Percentiles rank a stretch among this genome's conserved stretches.
Conservation (phyloP, 805 yeast species). For the Candida verbasci region DNA sequence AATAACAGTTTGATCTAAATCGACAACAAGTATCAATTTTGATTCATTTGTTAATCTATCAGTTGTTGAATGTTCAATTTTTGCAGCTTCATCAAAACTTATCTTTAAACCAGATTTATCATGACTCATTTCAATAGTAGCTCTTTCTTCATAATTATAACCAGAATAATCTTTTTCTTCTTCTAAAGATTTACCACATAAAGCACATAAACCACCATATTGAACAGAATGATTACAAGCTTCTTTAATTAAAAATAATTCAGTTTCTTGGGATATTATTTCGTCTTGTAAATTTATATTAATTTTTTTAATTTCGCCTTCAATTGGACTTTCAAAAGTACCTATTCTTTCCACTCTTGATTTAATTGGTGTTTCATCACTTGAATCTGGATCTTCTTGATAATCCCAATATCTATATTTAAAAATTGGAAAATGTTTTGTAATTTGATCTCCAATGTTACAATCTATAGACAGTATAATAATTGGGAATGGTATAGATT, state of each 20-base stretch:
- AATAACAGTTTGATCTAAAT: constrained; percentile 93
- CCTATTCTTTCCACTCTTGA: constrained; percentile 66
- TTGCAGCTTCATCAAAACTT: constrained; percentile 79
- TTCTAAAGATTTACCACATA: constrained; percentile 79
- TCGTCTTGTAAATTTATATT: constrained; percentile 55
- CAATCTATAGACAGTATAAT: constrained; percentile 50
- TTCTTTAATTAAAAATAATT: constrained; percentile 59
- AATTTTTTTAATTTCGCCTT: constrained; percentile 58
- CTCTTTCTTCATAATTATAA: constrained; percentile 62
- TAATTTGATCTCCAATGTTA: constrained; percentile 41
- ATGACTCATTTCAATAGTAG: constrained; percentile 86
- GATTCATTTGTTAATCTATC: constrained; percentile 53
- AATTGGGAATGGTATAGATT: constrained; percentile 63
- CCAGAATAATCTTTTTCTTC: constrained; percentile 72
- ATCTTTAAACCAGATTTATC: constrained; percentile 81
- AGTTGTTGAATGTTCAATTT: constrained; percentile 68
- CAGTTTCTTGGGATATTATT: constrained; percentile 42
- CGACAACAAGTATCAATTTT: constrained; percentile 87
- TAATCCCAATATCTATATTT: constrained; percentile 66
- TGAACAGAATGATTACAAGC: constrained; percentile 92
- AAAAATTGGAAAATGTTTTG: constrained; percentile 51
- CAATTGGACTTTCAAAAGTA: constrained; percentile 77
- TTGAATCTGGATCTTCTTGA: constrained; percentile 49
- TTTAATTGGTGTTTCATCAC: constrained; percentile 39
- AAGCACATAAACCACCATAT: constrained; percentile 90